phyloP scores from a whole-genome alignment of 352 stramenopile genomes.

The Phytophthora multivora region DNA sequence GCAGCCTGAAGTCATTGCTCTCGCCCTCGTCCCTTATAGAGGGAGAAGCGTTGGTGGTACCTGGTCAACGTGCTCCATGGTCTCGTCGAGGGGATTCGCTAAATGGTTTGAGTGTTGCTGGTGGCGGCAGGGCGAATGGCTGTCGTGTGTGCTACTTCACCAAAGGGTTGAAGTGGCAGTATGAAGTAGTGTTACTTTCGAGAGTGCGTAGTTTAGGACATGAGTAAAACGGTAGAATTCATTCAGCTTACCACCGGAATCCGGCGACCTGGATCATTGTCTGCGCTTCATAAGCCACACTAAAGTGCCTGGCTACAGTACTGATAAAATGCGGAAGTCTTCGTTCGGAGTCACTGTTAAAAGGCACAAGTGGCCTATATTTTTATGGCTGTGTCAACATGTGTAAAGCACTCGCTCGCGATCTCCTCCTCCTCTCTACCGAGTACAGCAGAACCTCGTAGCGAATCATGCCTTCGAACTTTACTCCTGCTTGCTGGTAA shows the following conservation, averaged over 20 bases:
- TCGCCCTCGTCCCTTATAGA: neutral
- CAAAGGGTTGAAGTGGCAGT: neutral
- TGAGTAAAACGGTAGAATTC: neutral
- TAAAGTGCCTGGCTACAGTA: too few relatives aligned
- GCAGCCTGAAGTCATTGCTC: neutral
- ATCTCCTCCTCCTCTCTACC: neutral
- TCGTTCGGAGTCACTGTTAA: neutral
- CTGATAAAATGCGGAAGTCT: too few relatives aligned
- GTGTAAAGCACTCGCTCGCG: slow-evolving; percentile 11
- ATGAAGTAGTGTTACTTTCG: slow-evolving; percentile 16
- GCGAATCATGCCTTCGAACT: neutral
- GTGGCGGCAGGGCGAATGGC: slow-evolving; percentile 17
- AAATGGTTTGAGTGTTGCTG: slow-evolving; percentile 1
- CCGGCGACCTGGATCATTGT: too few relatives aligned
- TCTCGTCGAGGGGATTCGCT: slow-evolving; percentile 53
- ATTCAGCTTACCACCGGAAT: too few relatives aligned
- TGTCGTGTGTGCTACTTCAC: slow-evolving; percentile 23
- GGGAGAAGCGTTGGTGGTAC: slow-evolving; percentile 38
- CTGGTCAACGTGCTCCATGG: slow-evolving; percentile 87
- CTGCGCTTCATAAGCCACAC: too few relatives aligned
- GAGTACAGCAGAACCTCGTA: neutral
- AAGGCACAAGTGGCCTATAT: slow-evolving; percentile 30
- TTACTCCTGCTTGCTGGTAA: slow-evolving; percentile 46
- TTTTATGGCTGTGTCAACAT: slow-evolving; percentile 24
- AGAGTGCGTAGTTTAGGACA: neutral